Conservation (phyloP, 2,329 filamentous ascomycete species). For the Aplosporella prunicola region DNA sequence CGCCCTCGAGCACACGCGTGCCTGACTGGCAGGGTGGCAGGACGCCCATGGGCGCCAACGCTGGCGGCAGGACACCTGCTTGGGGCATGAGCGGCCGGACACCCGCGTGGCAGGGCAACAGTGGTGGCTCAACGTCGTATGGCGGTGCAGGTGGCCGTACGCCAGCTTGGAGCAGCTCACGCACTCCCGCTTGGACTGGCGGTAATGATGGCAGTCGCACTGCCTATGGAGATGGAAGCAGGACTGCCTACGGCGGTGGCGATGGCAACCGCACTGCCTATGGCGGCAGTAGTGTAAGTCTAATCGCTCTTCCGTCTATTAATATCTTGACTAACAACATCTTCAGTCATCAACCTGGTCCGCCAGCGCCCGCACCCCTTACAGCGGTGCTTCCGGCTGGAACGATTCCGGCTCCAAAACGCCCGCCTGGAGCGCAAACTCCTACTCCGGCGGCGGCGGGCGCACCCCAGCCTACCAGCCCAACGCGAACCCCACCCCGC, state of each 20-base stretch:
- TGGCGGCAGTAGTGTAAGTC: conserved; percentile 37
- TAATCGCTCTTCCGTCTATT: conserved; percentile 4
- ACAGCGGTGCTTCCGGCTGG: conserved; percentile 55
- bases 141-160: conserved; percentile 37
- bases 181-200: conserved; percentile 23
- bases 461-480: conserved; percentile 24
- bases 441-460: neutral
- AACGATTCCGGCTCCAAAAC: conserved; percentile 67
- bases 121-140: conserved; percentile 21
- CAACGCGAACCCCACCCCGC: conserved; percentile 24
- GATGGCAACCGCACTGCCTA: conserved; percentile 34
- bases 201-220: conserved; percentile 33
- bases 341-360: conserved; percentile 26
- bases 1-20: conserved; percentile 26
- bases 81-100: conserved; percentile 46
- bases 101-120: conserved; percentile 36
- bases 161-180: conserved; percentile 20
- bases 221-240: conserved; percentile 50
- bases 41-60: conserved; percentile 39
- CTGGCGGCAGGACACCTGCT: conserved; percentile 52
- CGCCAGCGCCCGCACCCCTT: conserved; percentile 42
- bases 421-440: conserved; percentile 42
- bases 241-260: conserved; percentile 60
- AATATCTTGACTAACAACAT: conserved; percentile 11
- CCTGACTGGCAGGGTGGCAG: conserved; percentile 19